A percentile compares a stretch with the other conserved stretches of the same genome.
Evolutionary conservation across 2,329 filamentous ascomycete species (phyloP).

Genomic region (Sporothrix dimorphospora): DNA sequence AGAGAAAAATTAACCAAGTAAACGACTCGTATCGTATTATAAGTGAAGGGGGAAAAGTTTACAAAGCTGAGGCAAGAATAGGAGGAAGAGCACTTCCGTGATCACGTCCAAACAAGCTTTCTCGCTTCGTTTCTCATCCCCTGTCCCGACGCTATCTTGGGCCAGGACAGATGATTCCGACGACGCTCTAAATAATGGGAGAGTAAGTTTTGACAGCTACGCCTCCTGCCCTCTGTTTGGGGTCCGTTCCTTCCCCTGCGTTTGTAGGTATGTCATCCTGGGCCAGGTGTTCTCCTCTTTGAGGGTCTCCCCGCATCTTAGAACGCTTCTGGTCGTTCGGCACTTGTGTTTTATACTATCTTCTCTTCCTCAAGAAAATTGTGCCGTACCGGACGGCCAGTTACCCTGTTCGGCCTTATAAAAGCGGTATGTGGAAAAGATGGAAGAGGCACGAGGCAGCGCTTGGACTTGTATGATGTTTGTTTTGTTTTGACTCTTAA

Average conservation of each 20-base stretch:
- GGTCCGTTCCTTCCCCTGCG: neutral
- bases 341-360: neutral
- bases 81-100: neutral
- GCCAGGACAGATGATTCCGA: slow-evolving; percentile 1
- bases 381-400: neutral
- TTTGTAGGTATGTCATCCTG: neutral
- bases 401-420: slow-evolving; percentile 4
- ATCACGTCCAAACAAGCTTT: neutral
- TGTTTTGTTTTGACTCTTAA: neutral
- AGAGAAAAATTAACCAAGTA: no score
- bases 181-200: neutral
- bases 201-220: neutral
- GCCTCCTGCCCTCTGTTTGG: no score
- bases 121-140: neutral
- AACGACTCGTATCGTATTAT: no score
- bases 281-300: neutral
- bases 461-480: neutral
- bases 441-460: neutral
- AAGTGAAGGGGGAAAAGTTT: neutral
- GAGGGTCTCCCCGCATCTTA: neutral
- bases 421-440: slow-evolving; percentile 1
- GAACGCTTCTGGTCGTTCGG: neutral
- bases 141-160: neutral
- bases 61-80: neutral
- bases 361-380: neutral